phyloP scores from a whole-genome alignment of 805 yeast genomes.

The Nakazawaea laoshanensis region DNA sequence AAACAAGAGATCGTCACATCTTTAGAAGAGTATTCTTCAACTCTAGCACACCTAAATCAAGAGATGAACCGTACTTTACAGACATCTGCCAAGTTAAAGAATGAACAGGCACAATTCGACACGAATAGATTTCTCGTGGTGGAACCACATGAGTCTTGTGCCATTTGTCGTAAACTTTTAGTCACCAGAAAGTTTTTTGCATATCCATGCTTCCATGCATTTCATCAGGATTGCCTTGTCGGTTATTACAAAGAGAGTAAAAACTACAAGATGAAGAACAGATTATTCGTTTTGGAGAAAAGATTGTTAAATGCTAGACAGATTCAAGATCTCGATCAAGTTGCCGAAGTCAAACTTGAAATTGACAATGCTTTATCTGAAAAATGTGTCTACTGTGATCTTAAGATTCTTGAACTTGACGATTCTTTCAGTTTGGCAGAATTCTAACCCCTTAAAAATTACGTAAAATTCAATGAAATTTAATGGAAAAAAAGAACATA shows the following conservation, averaged over 20 bases:
- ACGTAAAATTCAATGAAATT: too few relatives aligned
- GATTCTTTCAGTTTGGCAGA: constrained; percentile 16
- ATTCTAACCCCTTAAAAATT: background rate
- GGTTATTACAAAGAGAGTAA: constrained; percentile 49
- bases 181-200: constrained; percentile 66
- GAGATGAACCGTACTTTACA: constrained; percentile 71
- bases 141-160: constrained; percentile 81
- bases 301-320: constrained; percentile 22
- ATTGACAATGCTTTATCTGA: constrained; percentile 52
- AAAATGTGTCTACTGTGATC: constrained; percentile 72
- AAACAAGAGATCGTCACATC: constrained; percentile 77
- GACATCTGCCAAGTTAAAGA: constrained; percentile 49
- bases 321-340: constrained; percentile 8
- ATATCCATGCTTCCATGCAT: constrained; percentile 86
- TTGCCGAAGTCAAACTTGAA: constrained; percentile 28
- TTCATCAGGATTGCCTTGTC: constrained; percentile 84
- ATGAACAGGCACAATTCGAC: constrained; percentile 45
- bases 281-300: constrained; percentile 46
- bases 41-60: constrained; percentile 53
- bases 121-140: constrained; percentile 52
- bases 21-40: constrained; percentile 63
- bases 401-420: constrained; percentile 63
- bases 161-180: constrained; percentile 59
- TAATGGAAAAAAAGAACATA: background rate
- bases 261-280: constrained; percentile 58